These are phyloP conservation scores for Globisporangium uncinulatum DNA, from an alignment of 352 stramenopile genomes.

Conservation along the genomic window DNA sequence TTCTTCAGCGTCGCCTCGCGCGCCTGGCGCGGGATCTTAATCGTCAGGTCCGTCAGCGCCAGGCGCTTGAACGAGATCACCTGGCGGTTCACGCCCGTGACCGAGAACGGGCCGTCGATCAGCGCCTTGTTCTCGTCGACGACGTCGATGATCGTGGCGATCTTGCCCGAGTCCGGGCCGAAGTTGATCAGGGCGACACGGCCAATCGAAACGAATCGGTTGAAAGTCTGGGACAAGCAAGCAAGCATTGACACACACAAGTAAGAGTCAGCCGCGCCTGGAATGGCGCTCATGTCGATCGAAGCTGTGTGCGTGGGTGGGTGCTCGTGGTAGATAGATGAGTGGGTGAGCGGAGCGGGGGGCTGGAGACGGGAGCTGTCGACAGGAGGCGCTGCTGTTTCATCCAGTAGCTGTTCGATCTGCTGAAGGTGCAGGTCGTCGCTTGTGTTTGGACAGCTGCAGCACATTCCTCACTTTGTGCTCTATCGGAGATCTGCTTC, in stretches of 20 bases:
- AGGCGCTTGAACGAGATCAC: slow-evolving; percentile 98
- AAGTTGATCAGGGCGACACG: slow-evolving; percentile 99
- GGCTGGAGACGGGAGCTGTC: no score
- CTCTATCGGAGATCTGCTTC: no score
- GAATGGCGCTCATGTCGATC: no score
- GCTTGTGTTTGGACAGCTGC: no score
- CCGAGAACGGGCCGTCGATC: slow-evolving; percentile 94
- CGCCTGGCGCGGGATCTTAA: slow-evolving; percentile 94
- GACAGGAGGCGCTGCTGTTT: no score
- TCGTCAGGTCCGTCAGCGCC: slow-evolving; percentile 95
- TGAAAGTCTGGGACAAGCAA: slow-evolving; percentile 88
- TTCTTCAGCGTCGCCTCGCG: slow-evolving; percentile 94
- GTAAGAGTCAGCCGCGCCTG: slow-evolving; percentile 1
- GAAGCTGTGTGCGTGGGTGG: neutral
- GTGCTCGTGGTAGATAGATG: no score
- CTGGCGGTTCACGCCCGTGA: slow-evolving; percentile 96
- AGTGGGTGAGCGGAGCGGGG: no score
- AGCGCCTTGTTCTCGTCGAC: slow-evolving; percentile 98
- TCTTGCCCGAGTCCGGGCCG: slow-evolving; percentile 95
- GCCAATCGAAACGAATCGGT: slow-evolving; percentile 98
- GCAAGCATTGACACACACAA: no score
- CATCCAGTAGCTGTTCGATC: no score
- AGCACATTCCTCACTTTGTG: no score
- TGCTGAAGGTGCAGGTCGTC: no score
- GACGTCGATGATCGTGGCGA: slow-evolving; percentile 99